Evolutionary conservation across 2,329 filamentous ascomycete species (phyloP).

Genomic region (Pestalotiopsis sp.): DNA sequence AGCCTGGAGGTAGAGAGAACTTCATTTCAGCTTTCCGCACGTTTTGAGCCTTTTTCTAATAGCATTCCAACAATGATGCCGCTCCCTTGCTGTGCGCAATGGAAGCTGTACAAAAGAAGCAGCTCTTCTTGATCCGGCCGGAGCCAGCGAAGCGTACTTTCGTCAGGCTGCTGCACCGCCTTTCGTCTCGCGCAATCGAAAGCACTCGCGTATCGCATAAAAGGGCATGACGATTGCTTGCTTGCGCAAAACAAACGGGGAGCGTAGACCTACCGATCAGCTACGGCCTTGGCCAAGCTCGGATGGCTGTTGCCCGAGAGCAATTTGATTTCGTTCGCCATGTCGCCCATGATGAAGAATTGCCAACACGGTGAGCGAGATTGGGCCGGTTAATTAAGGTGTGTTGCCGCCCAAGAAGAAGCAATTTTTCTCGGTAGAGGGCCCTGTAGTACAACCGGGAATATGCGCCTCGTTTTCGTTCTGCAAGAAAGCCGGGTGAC

Average conservation of each 20-base stretch:
- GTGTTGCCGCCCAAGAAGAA: not conserved
- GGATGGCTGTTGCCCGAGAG: slow-evolving; percentile 44
- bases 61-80: not conserved
- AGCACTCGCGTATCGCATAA: not conserved
- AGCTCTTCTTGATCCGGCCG: not conserved
- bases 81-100: not conserved
- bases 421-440: not conserved
- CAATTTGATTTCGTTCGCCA: slow-evolving; percentile 44
- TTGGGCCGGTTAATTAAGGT: not conserved
- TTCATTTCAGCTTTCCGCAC: slow-evolving; percentile 13
- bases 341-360: slow-evolving; percentile 28
- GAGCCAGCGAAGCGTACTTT: no score
- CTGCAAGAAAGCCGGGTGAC: not conserved
- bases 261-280: slow-evolving; percentile 36
- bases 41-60: not conserved
- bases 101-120: not conserved
- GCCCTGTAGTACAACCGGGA: not conserved
- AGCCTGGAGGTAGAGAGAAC: slow-evolving; percentile 51
- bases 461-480: not conserved
- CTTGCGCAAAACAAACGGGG: not conserved
- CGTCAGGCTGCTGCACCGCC: not conserved
- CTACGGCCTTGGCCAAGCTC: slow-evolving; percentile 38
- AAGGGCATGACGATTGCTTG: not conserved
- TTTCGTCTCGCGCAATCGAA: not conserved
- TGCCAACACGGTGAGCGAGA: slow-evolving; percentile 8